Evolutionary conservation across 257 asterid genomes (phyloP).

Genomic region (Thymus mandschuricus): DNA sequence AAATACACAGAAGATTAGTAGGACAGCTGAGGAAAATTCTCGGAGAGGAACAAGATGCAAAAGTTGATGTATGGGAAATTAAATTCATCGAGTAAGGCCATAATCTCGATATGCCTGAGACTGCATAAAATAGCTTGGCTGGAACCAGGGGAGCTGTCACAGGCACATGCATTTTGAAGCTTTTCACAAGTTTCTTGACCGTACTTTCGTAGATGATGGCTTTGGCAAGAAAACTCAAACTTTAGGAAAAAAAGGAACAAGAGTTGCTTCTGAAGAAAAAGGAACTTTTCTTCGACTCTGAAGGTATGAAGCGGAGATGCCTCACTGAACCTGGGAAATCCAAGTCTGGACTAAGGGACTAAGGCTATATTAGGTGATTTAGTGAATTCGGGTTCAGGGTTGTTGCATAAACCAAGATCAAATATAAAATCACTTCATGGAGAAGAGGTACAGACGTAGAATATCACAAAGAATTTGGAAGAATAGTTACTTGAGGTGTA

Average conservation of each 20-base stretch:
- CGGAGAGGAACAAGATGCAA: constrained; percentile 49
- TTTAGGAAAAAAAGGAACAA: constrained; percentile 44
- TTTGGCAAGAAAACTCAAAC: constrained; percentile 33
- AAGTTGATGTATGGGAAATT: constrained; percentile 41
- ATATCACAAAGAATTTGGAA: constrained; percentile 50
- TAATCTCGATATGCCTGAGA: constrained; percentile 35
- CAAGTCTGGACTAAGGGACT: constrained; percentile 23
- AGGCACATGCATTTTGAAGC: constrained; percentile 80
- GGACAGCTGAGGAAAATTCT: constrained; percentile 79
- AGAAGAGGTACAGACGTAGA: constrained; percentile 37
- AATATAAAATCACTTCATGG: constrained; percentile 33
- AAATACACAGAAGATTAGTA: constrained; percentile 40
- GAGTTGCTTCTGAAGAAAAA: constrained; percentile 62
- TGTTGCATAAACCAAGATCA: constrained; percentile 45
- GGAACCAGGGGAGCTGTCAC: constrained; percentile 94
- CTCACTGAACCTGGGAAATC: constrained; percentile 49
- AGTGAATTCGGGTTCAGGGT: constrained; percentile 53
- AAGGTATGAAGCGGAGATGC: constrained; percentile 41
- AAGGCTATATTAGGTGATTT: constrained; percentile 41
- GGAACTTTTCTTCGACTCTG: constrained; percentile 53
- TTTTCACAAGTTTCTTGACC: constrained; percentile 74
- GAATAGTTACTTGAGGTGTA: constrained; percentile 39
- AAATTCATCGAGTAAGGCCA: constrained; percentile 34
- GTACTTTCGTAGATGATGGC: constrained; percentile 53
- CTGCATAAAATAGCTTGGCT: constrained; percentile 48